Base-by-base conservation (phyloP, 2,329 filamentous ascomycete genomes). In the Phialophora macrospora region DNA sequence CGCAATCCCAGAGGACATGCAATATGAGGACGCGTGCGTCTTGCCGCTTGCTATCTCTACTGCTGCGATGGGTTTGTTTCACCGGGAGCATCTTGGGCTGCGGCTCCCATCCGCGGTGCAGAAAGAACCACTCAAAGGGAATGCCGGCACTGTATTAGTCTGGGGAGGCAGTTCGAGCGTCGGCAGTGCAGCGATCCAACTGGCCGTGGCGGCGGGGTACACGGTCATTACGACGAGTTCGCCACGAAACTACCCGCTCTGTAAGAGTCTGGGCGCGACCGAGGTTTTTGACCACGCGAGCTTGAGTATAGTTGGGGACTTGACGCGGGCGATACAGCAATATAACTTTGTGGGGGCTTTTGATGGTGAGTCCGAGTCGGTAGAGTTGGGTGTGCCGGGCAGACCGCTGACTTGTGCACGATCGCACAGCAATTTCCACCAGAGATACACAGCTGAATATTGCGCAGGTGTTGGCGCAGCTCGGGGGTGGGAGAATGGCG, bases 151-250 rank as follows among this genome's bases (percentile, higher is more conserved):
- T 55, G 46, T 82, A 0, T 69, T 85, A 4, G 72, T 85, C 14
- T 86, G 82, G 81, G 84, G 84, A n/a, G 85, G 83, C 0, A 78
- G 81, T 2, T 79, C 80, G 0, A 77, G 76, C 22, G 81, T 83
- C 2, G 83, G 84, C 0, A 76, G 77, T 34, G 75, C 73, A 2
- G 80, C 79, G 0, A 79, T 83, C 51, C 81, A 83, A 63, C 71
- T 82, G 4, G 80, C 79, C 0, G 74, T 71, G 0, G 77, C 76
- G 0, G 71, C 77, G 8, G 79, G 80, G 7, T 74, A 78, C 44
- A 75, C 75, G 26, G 79, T 83, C 9, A 70, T 79, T 61, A 73
- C 74, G 1, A 79, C 80, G 0, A 75, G 77, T 0, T 77, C 77
- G 4, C 73, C 72, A 12, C 77, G 74, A 49, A 84, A 84, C 69